Base-by-base conservation (phyloP, 1,284 basidiomycete genomes). In the Retiboletus flavoniger region DNA sequence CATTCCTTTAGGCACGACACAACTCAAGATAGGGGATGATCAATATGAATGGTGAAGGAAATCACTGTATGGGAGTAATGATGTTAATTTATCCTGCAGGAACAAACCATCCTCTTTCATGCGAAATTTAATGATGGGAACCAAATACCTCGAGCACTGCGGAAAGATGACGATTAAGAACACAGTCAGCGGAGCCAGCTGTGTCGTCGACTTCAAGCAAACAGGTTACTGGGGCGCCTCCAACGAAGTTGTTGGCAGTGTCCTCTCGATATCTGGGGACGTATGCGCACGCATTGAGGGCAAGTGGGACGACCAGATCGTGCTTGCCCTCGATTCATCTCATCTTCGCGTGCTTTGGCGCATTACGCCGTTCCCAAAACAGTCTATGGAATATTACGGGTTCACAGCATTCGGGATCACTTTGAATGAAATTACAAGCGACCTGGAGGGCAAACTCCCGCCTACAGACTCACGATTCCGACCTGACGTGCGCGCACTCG, bases 111-210 rank as follows among this genome's bases (percentile, higher is more conserved):
- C 90, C 1, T 91, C 89, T 1, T 95, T 93, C 71, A 86, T 95
- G 78, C 78, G 93, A 57, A 95, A 95, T 71, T 76, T 95, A 54
- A 86, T 95, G 82, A 86, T 92, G 70, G 93, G 93, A 21, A 89
- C 89, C 17, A 94, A 94, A 66, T 95, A 95, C 69, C 79, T 95
- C 35, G 93, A 95, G 70, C 85, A 93, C 69, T 76, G 81, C 56
- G 84, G 92, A 58, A 80, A 85, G 69, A 82, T 92, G 81, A 79
- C 77, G 19, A 84, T 95, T 44, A 80, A 81, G 59, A 91, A 91
- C 60, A 75, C 71, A 3, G 74, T 73, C 19, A 80, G 78, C 16
- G 75, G 79, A 11, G 73, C 74, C 26, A 80, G 77, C 29, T 92
- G 89, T 61, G 75, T 83, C 13, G 69, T 94, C 19, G 87, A 91